Conservation (phyloP, 2,329 filamentous ascomycete species). For the Neopestalotiopsis rosae region DNA sequence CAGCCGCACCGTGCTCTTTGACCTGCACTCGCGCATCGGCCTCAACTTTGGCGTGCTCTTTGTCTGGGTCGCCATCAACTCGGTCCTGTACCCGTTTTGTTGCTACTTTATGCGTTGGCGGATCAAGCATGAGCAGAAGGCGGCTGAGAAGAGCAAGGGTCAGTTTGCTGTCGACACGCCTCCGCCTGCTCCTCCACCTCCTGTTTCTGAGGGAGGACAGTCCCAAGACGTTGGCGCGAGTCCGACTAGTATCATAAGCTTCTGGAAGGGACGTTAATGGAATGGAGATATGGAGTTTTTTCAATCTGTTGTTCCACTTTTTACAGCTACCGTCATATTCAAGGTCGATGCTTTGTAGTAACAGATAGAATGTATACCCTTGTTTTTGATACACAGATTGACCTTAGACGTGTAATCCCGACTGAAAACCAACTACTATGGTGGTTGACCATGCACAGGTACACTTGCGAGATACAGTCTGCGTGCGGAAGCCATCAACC, state of each 20-base stretch:
- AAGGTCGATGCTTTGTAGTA: background rate
- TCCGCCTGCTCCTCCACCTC: constrained; percentile 16
- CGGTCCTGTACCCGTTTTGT: constrained; percentile 56
- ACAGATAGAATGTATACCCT: background rate
- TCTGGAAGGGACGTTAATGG: constrained; percentile 29
- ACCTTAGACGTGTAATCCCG: no score
- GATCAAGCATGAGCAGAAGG: constrained; percentile 34
- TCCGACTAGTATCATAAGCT: constrained; percentile 35
- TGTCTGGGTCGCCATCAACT: constrained; percentile 60
- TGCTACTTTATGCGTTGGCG: constrained; percentile 50
- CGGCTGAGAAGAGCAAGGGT: constrained; percentile 31
- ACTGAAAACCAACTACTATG: background rate
- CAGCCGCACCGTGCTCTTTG: constrained; percentile 65
- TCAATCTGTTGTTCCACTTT: background rate
- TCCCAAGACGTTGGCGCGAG: constrained; percentile 33
- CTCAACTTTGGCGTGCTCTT: constrained; percentile 66
- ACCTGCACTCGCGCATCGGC: constrained; percentile 61
- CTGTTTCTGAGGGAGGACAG: constrained; percentile 28
- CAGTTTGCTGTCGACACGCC: constrained; percentile 33
- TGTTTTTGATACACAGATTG: background rate
- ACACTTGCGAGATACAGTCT: background rate
- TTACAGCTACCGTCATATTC: background rate
- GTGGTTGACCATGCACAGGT: background rate
- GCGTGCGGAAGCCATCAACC: background rate
- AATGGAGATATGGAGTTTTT: background rate